Conservation (phyloP, 2,329 filamentous ascomycete species). For the Pseudodiploospora longispora region DNA sequence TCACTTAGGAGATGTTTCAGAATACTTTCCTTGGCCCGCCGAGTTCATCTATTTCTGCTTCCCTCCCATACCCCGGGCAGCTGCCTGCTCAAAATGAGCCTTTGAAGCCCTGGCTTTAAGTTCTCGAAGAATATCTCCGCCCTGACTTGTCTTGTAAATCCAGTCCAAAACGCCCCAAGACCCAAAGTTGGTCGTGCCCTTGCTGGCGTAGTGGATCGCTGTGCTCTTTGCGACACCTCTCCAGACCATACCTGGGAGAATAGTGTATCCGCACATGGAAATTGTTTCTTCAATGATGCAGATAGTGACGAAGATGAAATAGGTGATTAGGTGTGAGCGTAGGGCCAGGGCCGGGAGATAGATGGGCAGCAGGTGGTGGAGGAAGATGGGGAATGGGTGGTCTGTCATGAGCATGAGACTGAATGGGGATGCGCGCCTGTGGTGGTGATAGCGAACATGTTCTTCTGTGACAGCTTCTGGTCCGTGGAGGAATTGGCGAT, state of each 20-base stretch:
- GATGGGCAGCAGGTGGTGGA: slow-evolving; percentile 55
- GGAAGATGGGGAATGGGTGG: slow-evolving; percentile 56
- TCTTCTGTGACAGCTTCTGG: slow-evolving; percentile 27
- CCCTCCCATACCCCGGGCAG: too few relatives aligned
- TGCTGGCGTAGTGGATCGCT: slow-evolving; percentile 36
- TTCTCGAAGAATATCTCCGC: slow-evolving; percentile 35
- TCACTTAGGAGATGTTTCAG: too few relatives aligned
- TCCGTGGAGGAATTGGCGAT: slow-evolving; percentile 62
- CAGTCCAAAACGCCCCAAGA: slow-evolving; percentile 57
- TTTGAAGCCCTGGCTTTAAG: background rate
- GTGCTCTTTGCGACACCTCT: slow-evolving; percentile 39
- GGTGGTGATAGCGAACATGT: slow-evolving; percentile 42
- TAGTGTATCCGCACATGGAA: slow-evolving; percentile 55
- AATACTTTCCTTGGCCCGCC: too few relatives aligned
- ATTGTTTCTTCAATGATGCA: slow-evolving; percentile 60
- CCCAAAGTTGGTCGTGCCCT: slow-evolving; percentile 52
- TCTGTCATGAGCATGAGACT: slow-evolving; percentile 58
- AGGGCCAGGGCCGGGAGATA: slow-evolving; percentile 59
- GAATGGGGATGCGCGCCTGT: slow-evolving; percentile 47
- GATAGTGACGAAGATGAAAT: slow-evolving; percentile 55
- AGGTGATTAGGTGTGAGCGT: slow-evolving; percentile 65
- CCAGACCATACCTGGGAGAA: slow-evolving; percentile 46
- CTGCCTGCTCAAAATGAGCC: background rate
- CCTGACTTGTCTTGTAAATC: slow-evolving; percentile 46
- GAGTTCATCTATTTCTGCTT: too few relatives aligned